Percentiles rank a stretch among this genome's conserved stretches.
These are phyloP conservation scores for Pistacia atlantica DNA, from an alignment of 345 rosid species.

Conservation along the genomic window DNA sequence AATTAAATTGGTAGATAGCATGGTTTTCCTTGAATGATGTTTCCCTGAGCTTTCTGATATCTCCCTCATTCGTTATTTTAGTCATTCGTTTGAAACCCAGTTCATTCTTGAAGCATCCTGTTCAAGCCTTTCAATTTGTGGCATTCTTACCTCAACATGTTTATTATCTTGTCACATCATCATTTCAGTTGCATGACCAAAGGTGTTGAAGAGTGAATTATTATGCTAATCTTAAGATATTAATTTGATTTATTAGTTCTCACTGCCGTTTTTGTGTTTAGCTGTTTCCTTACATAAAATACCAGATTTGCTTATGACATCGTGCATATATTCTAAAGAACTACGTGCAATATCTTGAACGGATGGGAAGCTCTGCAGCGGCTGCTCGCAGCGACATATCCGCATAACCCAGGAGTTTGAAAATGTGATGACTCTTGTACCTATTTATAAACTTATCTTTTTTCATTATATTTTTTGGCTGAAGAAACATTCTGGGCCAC, in stretches of 20 bases:
- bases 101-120: neutral
- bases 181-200: neutral
- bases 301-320: conserved; percentile 89
- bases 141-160: neutral
- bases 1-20: neutral
- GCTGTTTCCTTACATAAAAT: conserved; percentile 44
- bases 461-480: neutral
- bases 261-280: neutral
- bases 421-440: neutral
- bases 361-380: neutral
- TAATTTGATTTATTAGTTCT: neutral
- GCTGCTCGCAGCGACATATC: neutral
- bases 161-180: neutral
- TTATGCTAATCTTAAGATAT: neutral
- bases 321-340: conserved; percentile 87
- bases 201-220: neutral
- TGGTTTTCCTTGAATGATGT: neutral
- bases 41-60: neutral
- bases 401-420: neutral
- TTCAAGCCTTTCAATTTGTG: neutral
- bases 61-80: neutral
- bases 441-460: neutral
- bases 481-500: neutral
- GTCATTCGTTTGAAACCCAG: neutral
- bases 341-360: neutral